Evolutionary conservation across 495 filamentous ascomycete species (phyloP), one percentile per base, ranked within the genome.

Genomic region (Aspergillus panamensis): DNA sequence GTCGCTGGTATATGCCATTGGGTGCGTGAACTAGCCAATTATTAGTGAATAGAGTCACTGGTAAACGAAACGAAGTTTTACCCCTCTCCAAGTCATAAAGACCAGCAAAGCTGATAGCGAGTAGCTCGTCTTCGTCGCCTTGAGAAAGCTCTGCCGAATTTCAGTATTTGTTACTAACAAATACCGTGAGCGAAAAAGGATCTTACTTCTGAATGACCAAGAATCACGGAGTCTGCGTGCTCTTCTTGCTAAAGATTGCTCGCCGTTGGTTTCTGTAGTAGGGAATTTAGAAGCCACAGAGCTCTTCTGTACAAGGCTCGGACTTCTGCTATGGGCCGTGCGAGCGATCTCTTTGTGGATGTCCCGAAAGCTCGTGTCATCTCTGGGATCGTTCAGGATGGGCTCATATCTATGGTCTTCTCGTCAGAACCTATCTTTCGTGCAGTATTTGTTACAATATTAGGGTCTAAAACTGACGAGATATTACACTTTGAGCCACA

Each of bases 101-200:
- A n/a, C 63, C 62, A 25, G 67, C 59, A 61, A 72, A 72, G 31
- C 65, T 65, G 25, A 72, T 64, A 1, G 69, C 69, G 10, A 72
- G 43, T 13, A 72, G 47, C 54, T 72, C 69, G 44, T 69, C 66
- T 49, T 72, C 69, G 37, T 71, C 69, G 21, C 66, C 47, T 20
- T 67, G 67, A 9, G 63, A 64, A 8, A 65, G 31, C 40, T 68
- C 66, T 71, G 2, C 8, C 20, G 6, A 29, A 6, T 40, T 39
- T 69, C 43, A 67, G 58, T 13, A 29, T 2, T 20, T 16, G 16
- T 19, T 14, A 17, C 12, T 12, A 13, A 8, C 29, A 16, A 16
- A 3, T 3, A 20, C 21, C 33, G 3, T n/a, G 29, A 30, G 29
- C 20, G 35, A 39, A 29, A 6, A 35, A 13, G 6, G 16, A 19